phyloP scores from a whole-genome alignment of 2,329 filamentous ascomycete genomes.

The Pseudogymnoascus sp. region DNA sequence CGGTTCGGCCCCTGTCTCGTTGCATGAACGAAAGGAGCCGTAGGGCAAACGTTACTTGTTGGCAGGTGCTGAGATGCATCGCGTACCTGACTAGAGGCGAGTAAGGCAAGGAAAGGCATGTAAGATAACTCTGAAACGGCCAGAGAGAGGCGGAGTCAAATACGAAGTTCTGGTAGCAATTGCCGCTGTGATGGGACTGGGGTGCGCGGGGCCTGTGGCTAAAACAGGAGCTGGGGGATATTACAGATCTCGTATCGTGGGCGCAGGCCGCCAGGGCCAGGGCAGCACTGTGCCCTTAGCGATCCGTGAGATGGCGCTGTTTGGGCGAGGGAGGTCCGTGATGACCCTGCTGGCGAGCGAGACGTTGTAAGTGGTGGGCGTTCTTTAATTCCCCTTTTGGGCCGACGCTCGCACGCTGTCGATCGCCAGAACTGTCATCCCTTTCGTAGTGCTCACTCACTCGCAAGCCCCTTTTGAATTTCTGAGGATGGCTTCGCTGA shows the following conservation, averaged over 20 bases:
- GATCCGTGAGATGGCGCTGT: neutral
- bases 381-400: neutral
- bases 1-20: neutral
- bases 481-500: neutral
- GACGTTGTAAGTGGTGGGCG: neutral
- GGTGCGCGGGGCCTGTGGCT: neutral
- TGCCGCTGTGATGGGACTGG: neutral
- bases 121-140: neutral
- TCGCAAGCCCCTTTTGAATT: neutral
- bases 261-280: neutral
- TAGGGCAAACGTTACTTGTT: neutral
- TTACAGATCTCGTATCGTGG: conserved; percentile 8
- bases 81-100: neutral
- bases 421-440: neutral
- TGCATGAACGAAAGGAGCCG: neutral
- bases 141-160: conserved; percentile 1
- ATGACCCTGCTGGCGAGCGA: neutral
- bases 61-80: neutral
- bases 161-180: neutral
- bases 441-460: neutral
- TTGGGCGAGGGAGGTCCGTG: neutral
- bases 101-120: neutral
- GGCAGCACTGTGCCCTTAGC: neutral
- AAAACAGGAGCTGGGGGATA: neutral
- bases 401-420: neutral